Base-by-base conservation (phyloP, 768 basidiomycete species). In the Candolleomyces efflorescens region DNA sequence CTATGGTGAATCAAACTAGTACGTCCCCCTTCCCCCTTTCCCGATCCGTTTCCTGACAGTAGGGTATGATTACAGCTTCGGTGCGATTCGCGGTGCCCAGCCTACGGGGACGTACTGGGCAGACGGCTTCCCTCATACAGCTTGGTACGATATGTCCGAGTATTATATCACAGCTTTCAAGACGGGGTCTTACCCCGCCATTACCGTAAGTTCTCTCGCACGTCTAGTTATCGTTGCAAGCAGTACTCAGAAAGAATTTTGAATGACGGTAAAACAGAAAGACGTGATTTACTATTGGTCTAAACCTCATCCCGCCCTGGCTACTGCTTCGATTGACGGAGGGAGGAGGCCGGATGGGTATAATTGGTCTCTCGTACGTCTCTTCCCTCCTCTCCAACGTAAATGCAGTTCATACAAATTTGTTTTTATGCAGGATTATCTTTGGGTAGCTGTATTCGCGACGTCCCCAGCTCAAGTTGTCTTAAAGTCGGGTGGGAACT, bases 1-100 rank as follows among this genome's bases (percentile, higher is more conserved):
- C 67, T 90, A 78, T 61, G 88, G 88, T 62, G 90, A 92, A 73
- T 87, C 86, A 0, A 81, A 85, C 64, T 90, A 92, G 79, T 81
- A 63, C 50, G 75, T 63, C 17, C 27, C 11, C 44, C 24, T 23
- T 24, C 17, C 13, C 11, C 49, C 13, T 13, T 3, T 11, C 18
- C 22, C 4, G 10, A 6, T 11, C 13, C 26, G 54, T 39, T 51
- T 11, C 23, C n/a, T 46, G 11, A 11, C 17, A 58, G 4, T 32
- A 6, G 32, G 17, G 7, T 58, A 12, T 9, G 26, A 32, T 43
- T 26, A 11, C 55, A 82, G 79, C 71, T 75, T 76, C 64, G 85
- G 87, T 11, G 84, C 87, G 3, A 74, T 87, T 63, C 80, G 82
- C 49, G 82, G 76, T 3, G 71, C 69, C 12, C 75, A 76, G 60